Conservation (phyloP, 2,329 filamentous ascomycete genomes). For the Ophiosphaerella narmari region DNA sequence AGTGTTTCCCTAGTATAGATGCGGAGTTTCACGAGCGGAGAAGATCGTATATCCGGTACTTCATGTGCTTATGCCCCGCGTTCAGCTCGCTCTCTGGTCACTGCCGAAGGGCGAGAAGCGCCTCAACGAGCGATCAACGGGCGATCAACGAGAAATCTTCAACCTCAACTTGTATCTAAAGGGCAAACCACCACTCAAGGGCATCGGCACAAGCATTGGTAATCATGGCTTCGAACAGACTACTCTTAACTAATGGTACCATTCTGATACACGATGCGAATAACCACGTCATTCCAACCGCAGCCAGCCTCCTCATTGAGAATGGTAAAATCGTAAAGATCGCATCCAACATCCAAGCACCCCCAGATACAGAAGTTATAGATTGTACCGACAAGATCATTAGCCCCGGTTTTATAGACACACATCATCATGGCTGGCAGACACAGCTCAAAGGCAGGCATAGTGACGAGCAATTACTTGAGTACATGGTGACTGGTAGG, state of each 20-base stretch:
- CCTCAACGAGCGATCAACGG: no score
- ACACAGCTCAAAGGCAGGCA: slow-evolving; percentile 60
- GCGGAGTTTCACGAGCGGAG: no score
- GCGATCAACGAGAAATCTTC: no score
- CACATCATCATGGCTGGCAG: slow-evolving; percentile 58
- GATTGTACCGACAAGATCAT: slow-evolving; percentile 59
- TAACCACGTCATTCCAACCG: slow-evolving; percentile 36
- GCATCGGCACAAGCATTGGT: no score
- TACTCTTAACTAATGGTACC: slow-evolving; percentile 44
- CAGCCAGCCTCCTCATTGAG: slow-evolving; percentile 40
- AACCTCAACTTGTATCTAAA: no score
- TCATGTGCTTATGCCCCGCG: no score
- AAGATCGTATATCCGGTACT: no score
- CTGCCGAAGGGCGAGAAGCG: no score
- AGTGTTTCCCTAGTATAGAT: no score
- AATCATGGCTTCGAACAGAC: slow-evolving; percentile 1
- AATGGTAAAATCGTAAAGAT: slow-evolving; percentile 44
- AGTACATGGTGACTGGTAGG: slow-evolving; percentile 50
- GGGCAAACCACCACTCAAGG: no score
- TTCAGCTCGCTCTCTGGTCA: no score
- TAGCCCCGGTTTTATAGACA: slow-evolving; percentile 57
- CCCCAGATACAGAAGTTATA: slow-evolving; percentile 47
- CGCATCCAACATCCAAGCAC: slow-evolving; percentile 28
- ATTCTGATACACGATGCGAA: slow-evolving; percentile 44
- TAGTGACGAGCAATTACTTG: slow-evolving; percentile 54